Evolutionary conservation across 2,329 filamentous ascomycete genomes (phyloP), one percentile per base, ranked within the genome.

Genomic region (Scorias spongiosa): DNA sequence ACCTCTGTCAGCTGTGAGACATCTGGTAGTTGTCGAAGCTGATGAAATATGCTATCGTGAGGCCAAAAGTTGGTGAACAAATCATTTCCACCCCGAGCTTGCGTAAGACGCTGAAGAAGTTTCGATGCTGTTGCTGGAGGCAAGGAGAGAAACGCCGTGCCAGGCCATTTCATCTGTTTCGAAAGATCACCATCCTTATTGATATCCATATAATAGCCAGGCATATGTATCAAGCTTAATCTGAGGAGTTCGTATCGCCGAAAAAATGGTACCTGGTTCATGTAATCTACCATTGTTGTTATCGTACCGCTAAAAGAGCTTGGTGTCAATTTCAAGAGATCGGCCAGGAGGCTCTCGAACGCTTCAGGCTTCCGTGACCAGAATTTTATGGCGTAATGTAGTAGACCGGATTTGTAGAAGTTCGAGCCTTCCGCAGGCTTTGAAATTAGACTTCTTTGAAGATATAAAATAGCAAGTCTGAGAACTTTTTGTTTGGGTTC

Each of bases 31-130:
- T 15, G 3, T 12, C 9, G 12, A 12, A 36, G 45, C 45, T n/a
- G 51, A 34, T n/a, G 28, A 38, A 2, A 50, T 26, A 17, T 48
- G 29, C 8, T 52, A 39, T 20, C 45, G 47, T 5, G 36, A 45
- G 15, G 29, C 29, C 30, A 36, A 15, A 12, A 5, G 32, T 9
- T 12, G 32, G 4, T 5, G 32, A 36, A 15, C 4, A 36, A 12
- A 15, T 9, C 3, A 4, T 36, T 4, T 9, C 12, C 15, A 36
- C 32, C 4, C 4, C 32, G 32, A 15, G 32, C 11, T 12, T 15
- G 32, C 11, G 15, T 9, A 36, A 36, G 11, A 5, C 32, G 32
- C 5, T 36, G 12, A 36, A 12, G 32, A 4, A 36, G 32, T 12
- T 12, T 15, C 15, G 12, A 12, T 4, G 32, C 32, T 36, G 12